Percentiles rank a stretch among this genome's conserved stretches.
phyloP scores from a whole-genome alignment of 2,329 filamentous ascomycete species.

The Thielaviopsis punctulata region DNA sequence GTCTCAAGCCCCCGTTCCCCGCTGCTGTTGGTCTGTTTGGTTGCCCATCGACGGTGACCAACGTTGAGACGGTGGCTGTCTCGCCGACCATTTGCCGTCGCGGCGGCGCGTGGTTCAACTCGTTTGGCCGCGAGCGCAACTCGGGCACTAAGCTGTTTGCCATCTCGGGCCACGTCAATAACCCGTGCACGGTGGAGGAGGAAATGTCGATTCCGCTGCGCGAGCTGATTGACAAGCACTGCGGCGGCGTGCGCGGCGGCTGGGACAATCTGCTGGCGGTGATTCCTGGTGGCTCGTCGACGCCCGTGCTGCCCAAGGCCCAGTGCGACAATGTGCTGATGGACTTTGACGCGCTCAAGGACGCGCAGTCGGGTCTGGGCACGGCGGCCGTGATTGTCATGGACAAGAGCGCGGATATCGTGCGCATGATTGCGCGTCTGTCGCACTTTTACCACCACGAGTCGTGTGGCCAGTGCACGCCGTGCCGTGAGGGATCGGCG shows the following conservation, averaged over 20 bases:
- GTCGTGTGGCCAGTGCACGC: conserved; percentile 94
- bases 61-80: conserved; percentile 93
- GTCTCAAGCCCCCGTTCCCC: conserved; percentile 96
- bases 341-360: conserved; percentile 98
- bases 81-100: conserved; percentile 89
- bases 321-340: conserved; percentile 92
- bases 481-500: conserved; percentile 97
- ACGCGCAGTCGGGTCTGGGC: conserved; percentile 90
- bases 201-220: conserved; percentile 97
- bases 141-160: conserved; percentile 95
- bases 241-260: conserved; percentile 84
- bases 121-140: conserved; percentile 91
- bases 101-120: conserved; percentile 81
- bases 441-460: conserved; percentile 98
- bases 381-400: conserved; percentile 97
- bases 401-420: conserved; percentile 94
- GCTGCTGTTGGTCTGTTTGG: conserved; percentile 94
- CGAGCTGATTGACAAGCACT: conserved; percentile 96
- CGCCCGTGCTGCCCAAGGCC: conserved; percentile 77
- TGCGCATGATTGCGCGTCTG: conserved; percentile 81
- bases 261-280: conserved; percentile 96
- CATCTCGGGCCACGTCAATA: conserved; percentile 97
- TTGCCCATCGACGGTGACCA: conserved; percentile 93
- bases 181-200: conserved; percentile 93
- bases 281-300: conserved; percentile 93